These are phyloP conservation scores for Cyclostephanos tholiformis DNA, from an alignment of 108 stramenopile genomes.

Conservation along the genomic window DNA sequence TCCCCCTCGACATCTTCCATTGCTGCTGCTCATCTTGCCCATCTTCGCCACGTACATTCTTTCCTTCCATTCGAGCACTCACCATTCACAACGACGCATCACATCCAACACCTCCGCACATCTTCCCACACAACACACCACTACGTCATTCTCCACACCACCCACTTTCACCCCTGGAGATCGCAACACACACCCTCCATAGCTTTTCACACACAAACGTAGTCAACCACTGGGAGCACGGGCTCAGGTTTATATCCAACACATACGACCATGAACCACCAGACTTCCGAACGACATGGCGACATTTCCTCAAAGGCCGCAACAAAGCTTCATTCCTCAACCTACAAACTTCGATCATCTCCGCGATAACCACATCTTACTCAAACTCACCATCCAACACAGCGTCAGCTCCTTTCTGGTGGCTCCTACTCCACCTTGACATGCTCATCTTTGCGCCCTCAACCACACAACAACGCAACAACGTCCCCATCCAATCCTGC, in stretches of 20 bases:
- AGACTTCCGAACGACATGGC: background rate
- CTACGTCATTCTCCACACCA: background rate
- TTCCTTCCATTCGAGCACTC: background rate
- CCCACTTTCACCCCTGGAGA: background rate
- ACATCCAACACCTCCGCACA: background rate
- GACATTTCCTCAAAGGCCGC: background rate
- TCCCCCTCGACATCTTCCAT: background rate
- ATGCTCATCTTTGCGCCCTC: constrained; percentile 17
- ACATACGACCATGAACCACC: background rate
- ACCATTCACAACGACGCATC: background rate
- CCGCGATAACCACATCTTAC: background rate
- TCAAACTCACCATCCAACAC: background rate
- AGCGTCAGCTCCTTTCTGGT: constrained; percentile 11
- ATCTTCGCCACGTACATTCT: background rate
- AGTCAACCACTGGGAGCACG: background rate
- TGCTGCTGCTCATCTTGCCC: background rate
- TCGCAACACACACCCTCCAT: background rate
- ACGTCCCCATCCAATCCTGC: background rate
- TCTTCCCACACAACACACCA: background rate
- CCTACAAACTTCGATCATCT: background rate
- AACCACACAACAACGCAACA: background rate
- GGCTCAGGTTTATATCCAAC: background rate
- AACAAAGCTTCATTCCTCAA: background rate
- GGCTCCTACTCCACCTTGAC: constrained; percentile 24
- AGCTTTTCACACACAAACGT: background rate